These are phyloP conservation scores for Thoreauomyces humboldtii DNA, from an alignment of 192 early-diverging fungal genomes.

Conservation along the genomic window DNA sequence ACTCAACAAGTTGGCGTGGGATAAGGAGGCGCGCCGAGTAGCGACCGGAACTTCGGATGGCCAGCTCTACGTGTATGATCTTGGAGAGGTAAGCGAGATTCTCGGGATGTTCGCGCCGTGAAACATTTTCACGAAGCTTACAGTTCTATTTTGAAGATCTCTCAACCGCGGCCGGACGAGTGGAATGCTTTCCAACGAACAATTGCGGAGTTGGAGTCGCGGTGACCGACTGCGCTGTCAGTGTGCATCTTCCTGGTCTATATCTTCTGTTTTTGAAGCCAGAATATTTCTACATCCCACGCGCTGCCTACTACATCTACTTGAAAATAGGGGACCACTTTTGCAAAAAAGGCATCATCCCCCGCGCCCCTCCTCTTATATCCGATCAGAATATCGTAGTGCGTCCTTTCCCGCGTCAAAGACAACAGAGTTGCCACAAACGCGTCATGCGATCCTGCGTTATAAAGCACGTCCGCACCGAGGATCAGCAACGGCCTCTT, in stretches of 20 bases:
- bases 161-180: constrained; percentile 23
- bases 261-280: too few relatives aligned
- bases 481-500: neutral
- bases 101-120: neutral
- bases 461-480: constrained; percentile 20
- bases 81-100: constrained; percentile 71
- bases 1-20: constrained; percentile 93
- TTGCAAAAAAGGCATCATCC: constrained; percentile 5
- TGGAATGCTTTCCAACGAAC: constrained; percentile 31
- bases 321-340: too few relatives aligned
- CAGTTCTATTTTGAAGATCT: constrained; percentile 1
- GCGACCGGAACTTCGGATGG: constrained; percentile 85
- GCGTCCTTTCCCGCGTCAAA: neutral
- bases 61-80: constrained; percentile 81
- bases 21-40: constrained; percentile 78
- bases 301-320: too few relatives aligned
- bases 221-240: too few relatives aligned
- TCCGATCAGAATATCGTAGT: constrained; percentile 8
- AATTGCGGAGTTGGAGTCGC: constrained; percentile 21
- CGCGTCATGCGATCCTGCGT: constrained; percentile 15
- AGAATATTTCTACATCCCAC: too few relatives aligned
- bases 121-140: neutral
- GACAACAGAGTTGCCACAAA: constrained; percentile 5
- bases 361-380: constrained; percentile 15
- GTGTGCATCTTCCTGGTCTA: too few relatives aligned